Percentiles rank a stretch among this genome's conserved stretches.
These are phyloP conservation scores for Cercophora sp. DNA, from an alignment of 495 filamentous ascomycete genomes.

Conservation along the genomic window DNA sequence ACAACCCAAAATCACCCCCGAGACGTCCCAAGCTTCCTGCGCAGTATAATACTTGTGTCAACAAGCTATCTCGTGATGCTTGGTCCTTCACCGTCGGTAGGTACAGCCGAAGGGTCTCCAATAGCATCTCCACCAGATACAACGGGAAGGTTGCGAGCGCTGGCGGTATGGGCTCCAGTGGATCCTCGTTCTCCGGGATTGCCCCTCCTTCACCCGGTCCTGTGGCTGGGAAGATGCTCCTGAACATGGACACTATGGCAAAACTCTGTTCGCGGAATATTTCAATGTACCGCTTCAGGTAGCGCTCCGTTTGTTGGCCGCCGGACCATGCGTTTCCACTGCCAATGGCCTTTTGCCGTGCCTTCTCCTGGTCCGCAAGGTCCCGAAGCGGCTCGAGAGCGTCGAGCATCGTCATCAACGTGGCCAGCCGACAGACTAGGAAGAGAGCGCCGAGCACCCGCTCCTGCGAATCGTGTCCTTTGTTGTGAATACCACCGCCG, in stretches of 20 bases:
- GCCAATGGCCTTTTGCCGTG: slow-evolving; percentile 33
- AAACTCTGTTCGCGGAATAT: slow-evolving; percentile 99
- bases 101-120: slow-evolving; percentile 72
- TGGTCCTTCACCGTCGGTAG: slow-evolving; percentile 80
- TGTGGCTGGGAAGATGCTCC: slow-evolving; percentile 69
- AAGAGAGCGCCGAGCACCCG: slow-evolving; percentile 75
- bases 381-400: slow-evolving; percentile 83
- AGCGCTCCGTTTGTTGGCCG: slow-evolving; percentile 91
- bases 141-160: slow-evolving; percentile 81
- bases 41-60: slow-evolving; percentile 95
- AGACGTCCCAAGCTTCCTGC: slow-evolving; percentile 87
- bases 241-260: slow-evolving; percentile 87
- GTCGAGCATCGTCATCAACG: slow-evolving; percentile 72
- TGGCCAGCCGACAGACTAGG: slow-evolving; percentile 78
- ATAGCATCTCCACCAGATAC: slow-evolving; percentile 77
- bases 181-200: slow-evolving; percentile 37
- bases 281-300: slow-evolving; percentile 92
- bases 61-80: slow-evolving; percentile 72
- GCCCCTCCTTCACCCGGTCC: slow-evolving; percentile 1
- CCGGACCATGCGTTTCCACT: slow-evolving; percentile 54
- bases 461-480: slow-evolving; percentile 50
- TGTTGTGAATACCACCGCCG: slow-evolving; percentile 22
- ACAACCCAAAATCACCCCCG: slow-evolving; percentile 88
- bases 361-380: slow-evolving; percentile 83
- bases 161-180: slow-evolving; percentile 66